Evolutionary conservation across 371 early-diverging fungal genomes (phyloP).

Genomic region (Mucor circinelloides): DNA sequence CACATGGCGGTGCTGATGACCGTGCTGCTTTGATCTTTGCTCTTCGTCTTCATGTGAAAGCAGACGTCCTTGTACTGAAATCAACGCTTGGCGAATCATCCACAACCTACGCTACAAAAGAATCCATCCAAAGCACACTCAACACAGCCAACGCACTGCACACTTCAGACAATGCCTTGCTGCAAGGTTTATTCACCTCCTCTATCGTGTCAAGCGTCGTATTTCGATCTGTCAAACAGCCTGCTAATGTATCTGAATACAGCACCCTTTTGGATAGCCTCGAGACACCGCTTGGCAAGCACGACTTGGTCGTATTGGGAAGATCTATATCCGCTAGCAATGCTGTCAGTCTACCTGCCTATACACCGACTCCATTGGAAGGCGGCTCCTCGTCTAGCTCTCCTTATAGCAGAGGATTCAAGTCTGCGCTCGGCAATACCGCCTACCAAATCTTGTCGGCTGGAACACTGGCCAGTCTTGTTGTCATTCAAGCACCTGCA

Average conservation of each 20-base stretch:
- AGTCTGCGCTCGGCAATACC: conserved; percentile 8
- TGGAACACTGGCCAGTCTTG: conserved; percentile 21
- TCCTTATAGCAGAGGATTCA: conserved; percentile 10
- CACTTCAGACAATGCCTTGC: not conserved
- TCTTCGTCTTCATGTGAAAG: conserved; percentile 29
- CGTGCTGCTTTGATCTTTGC: conserved; percentile 34
- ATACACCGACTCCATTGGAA: conserved; percentile 4
- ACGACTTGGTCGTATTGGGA: conserved; percentile 15
- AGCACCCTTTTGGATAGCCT: not conserved
- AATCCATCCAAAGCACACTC: conserved; percentile 4
- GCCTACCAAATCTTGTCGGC: conserved; percentile 13
- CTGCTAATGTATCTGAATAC: not conserved
- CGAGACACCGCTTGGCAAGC: conserved; percentile 10
- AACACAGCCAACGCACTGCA: not conserved
- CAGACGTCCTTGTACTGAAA: conserved; percentile 13
- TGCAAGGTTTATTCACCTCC: not conserved
- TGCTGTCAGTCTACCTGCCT: not conserved
- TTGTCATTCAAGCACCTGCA: conserved; percentile 21
- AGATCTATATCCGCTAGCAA: conserved; percentile 8
- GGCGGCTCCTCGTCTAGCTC: not conserved
- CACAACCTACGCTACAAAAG: conserved; percentile 4
- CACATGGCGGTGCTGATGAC: conserved; percentile 16
- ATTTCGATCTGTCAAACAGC: not conserved
- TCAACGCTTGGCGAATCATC: not conserved
- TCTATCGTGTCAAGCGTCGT: not conserved